phyloP scores from a whole-genome alignment of 2,329 filamentous ascomycete species.

The Phialocephala sp. region DNA sequence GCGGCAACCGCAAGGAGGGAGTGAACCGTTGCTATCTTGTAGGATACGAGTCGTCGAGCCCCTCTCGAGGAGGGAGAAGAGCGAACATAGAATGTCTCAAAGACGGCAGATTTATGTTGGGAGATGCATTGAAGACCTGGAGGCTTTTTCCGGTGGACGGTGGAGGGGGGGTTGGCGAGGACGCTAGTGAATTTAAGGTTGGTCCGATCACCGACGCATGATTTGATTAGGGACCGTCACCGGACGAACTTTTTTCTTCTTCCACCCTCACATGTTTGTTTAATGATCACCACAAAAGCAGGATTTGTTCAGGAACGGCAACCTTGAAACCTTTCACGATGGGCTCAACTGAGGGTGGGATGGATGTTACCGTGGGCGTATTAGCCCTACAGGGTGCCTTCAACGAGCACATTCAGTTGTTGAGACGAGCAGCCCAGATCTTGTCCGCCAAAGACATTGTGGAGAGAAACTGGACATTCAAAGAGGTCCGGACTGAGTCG shows the following conservation, averaged over 20 bases:
- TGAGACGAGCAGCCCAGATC: conserved; percentile 69
- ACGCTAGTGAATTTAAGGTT: conserved; percentile 28
- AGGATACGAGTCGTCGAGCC: conserved; percentile 21
- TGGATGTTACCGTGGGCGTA: conserved; percentile 61
- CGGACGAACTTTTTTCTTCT: conserved; percentile 21
- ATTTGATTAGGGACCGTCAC: conserved; percentile 19
- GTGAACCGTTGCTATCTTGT: conserved; percentile 8
- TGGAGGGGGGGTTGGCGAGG: conserved; percentile 7
- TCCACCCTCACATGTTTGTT: conserved; percentile 13
- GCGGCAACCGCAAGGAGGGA: conserved; percentile 1
- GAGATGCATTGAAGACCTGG: not conserved
- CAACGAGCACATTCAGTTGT: conserved; percentile 80
- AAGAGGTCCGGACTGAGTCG: conserved; percentile 78
- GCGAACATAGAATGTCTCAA: conserved; percentile 33
- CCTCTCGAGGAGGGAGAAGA: conserved; percentile 40
- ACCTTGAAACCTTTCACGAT: conserved; percentile 19
- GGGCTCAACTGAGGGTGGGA: conserved; percentile 30
- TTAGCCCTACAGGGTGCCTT: conserved; percentile 91
- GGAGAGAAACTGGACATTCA: conserved; percentile 53
- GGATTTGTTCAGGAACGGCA: not conserved
- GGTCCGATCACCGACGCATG: conserved; percentile 21
- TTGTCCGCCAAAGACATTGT: conserved; percentile 43
- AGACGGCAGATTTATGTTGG: conserved; percentile 20
- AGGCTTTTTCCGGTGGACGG: not conserved
- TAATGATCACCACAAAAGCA: conserved; percentile 12